Evolutionary conservation across 1,284 basidiomycete species (phyloP).

Genomic region (Melanopsichium pennsylvanicum): DNA sequence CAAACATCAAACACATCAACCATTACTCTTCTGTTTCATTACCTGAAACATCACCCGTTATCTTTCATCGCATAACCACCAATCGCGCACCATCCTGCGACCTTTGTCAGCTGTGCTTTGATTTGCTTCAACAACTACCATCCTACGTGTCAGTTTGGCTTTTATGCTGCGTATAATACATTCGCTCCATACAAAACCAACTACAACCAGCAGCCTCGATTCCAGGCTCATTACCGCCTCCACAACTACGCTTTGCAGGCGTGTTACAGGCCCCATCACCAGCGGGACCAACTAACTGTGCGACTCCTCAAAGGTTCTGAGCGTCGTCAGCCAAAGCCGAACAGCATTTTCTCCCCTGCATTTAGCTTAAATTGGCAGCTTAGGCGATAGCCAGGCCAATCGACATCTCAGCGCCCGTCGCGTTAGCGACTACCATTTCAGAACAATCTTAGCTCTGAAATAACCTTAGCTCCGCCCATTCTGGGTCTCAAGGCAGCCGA

Average conservation of each 20-base stretch:
- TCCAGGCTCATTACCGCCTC: constrained; percentile 6
- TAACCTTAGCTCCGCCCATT: neutral
- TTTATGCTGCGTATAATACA: constrained; percentile 28
- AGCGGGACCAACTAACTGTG: no score
- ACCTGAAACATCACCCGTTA: neutral
- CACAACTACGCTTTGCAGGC: neutral
- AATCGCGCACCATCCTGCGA: constrained; percentile 9
- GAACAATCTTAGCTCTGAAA: no score
- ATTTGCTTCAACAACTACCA: neutral
- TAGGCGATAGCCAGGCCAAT: constrained; percentile 3
- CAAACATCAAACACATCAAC: neutral
- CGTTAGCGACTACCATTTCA: constrained; percentile 15
- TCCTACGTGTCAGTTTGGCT: constrained; percentile 10
- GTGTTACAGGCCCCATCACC: neutral
- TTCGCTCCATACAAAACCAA: constrained; percentile 16
- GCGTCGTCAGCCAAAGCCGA: constrained; percentile 11
- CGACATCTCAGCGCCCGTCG: constrained; percentile 22
- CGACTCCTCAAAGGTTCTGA: constrained; percentile 12
- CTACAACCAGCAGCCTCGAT: constrained; percentile 14
- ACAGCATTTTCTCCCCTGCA: constrained; percentile 7
- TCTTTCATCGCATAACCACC: neutral
- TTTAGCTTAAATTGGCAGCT: constrained; percentile 14
- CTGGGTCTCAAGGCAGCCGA: constrained; percentile 32
- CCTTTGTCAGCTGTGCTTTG: neutral
- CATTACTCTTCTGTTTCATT: neutral